Evolutionary conservation across 1,284 basidiomycete genomes (phyloP).

Genomic region (Rhodotorula sp.): DNA sequence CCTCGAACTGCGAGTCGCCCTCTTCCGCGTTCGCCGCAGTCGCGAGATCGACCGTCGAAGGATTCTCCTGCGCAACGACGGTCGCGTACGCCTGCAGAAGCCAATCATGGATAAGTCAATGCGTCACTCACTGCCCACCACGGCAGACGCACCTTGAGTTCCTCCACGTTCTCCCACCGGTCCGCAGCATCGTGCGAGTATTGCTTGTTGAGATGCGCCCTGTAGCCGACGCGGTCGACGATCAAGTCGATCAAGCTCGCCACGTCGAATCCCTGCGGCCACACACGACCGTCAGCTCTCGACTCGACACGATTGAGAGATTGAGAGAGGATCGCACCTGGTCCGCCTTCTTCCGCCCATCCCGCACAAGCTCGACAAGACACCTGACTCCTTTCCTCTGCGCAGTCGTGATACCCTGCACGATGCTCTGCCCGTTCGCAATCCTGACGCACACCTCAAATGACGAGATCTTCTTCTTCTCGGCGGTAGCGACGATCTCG

Average conservation of each 20-base stretch:
- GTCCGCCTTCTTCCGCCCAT: slow-evolving; percentile 60
- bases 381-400: slow-evolving; percentile 63
- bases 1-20: slow-evolving; percentile 22
- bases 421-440: slow-evolving; percentile 58
- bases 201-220: slow-evolving; percentile 67
- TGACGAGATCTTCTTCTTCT: slow-evolving; percentile 58
- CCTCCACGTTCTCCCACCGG: slow-evolving; percentile 82
- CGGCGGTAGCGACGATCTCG: slow-evolving; percentile 62
- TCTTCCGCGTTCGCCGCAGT: slow-evolving; percentile 16
- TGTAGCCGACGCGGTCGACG: slow-evolving; percentile 64
- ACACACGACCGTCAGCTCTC: not conserved
- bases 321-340: slow-evolving; percentile 54
- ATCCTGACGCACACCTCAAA: slow-evolving; percentile 61
- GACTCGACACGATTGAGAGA: not conserved
- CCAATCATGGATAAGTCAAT: no score
- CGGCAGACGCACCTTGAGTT: slow-evolving; percentile 56
- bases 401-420: slow-evolving; percentile 65
- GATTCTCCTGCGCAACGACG: slow-evolving; percentile 31
- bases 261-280: slow-evolving; percentile 61
- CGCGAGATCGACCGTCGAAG: slow-evolving; percentile 16
- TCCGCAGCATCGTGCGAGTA: slow-evolving; percentile 67
- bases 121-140: not conserved
- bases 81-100: slow-evolving; percentile 24
- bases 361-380: slow-evolving; percentile 62
- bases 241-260: slow-evolving; percentile 65